A percentile compares a stretch with the other conserved stretches of the same genome.
These are phyloP conservation scores for Colletotrichum paranaense DNA, from an alignment of 2,329 filamentous ascomycete species.

Conservation along the genomic window DNA sequence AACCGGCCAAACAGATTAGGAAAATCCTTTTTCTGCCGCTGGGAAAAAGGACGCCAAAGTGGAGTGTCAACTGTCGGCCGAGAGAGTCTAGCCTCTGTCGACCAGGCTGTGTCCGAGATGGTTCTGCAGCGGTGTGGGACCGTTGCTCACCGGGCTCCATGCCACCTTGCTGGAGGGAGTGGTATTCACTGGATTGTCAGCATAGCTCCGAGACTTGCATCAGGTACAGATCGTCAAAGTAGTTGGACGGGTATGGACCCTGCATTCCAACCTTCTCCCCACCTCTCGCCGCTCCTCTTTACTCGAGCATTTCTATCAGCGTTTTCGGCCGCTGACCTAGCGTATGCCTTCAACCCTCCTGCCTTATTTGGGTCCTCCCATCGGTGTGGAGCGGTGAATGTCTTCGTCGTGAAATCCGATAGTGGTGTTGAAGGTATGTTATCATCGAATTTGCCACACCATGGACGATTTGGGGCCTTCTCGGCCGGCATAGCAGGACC, in stretches of 20 bases:
- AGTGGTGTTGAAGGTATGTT: not conserved
- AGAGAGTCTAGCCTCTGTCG: slow-evolving; percentile 33
- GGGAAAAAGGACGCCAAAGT: slow-evolving; percentile 11
- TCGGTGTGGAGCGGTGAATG: slow-evolving; percentile 15
- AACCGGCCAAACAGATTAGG: slow-evolving; percentile 7
- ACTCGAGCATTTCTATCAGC: not conserved
- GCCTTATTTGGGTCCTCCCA: not conserved
- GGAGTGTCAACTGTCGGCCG: slow-evolving; percentile 19
- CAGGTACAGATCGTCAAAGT: slow-evolving; percentile 28
- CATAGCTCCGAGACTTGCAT: slow-evolving; percentile 23
- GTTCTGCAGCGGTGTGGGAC: slow-evolving; percentile 32
- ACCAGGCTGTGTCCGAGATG: slow-evolving; percentile 7
- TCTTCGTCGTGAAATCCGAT: not conserved
- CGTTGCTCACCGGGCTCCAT: slow-evolving; percentile 20
- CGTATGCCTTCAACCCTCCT: not conserved
- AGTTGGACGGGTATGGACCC: slow-evolving; percentile 19
- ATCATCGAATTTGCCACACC: slow-evolving; percentile 17
- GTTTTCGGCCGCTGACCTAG: not conserved
- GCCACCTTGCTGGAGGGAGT: slow-evolving; percentile 5
- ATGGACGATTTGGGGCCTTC: not conserved
- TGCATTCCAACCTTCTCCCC: slow-evolving; percentile 18
- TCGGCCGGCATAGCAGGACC: not conserved
- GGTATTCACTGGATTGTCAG: slow-evolving; percentile 8
- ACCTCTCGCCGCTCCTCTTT: slow-evolving; percentile 9
- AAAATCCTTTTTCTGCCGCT: slow-evolving; percentile 10